Percentiles rank a stretch among this genome's conserved stretches.
phyloP scores from a whole-genome alignment of 1,284 basidiomycete genomes.

The Tilletia indica region DNA sequence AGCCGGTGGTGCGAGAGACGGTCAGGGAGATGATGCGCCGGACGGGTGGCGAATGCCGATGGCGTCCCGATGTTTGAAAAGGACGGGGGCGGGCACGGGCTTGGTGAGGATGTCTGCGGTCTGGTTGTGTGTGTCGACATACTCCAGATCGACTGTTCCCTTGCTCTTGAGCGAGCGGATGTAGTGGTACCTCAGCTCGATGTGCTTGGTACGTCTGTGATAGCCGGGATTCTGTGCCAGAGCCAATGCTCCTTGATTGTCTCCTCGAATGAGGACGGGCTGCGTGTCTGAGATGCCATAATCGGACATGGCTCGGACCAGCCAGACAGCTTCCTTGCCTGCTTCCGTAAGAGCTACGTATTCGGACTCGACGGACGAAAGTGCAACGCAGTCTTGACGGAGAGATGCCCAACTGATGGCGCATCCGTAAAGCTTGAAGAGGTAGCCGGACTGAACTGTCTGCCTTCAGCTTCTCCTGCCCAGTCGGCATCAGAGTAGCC shows the following conservation, averaged over 20 bases:
- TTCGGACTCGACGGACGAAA: slow-evolving; percentile 3
- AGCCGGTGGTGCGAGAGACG: no score
- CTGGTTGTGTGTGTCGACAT: slow-evolving; percentile 54
- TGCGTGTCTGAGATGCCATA: neutral
- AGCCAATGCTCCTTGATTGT: slow-evolving; percentile 58
- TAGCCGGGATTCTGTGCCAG: slow-evolving; percentile 55
- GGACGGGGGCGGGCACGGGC: slow-evolving; percentile 34
- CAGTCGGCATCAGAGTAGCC: slow-evolving; percentile 7
- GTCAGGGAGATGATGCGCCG: no score
- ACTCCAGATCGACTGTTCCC: slow-evolving; percentile 51
- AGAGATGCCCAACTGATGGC: neutral
- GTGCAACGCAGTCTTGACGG: neutral
- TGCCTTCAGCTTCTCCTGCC: neutral
- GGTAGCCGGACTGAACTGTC: slow-evolving; percentile 12
- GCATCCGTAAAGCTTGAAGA: neutral
- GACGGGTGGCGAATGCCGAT: no score
- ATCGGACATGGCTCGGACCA: neutral
- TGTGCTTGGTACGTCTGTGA: slow-evolving; percentile 59
- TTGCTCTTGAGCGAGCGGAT: slow-evolving; percentile 33
- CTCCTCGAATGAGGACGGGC: slow-evolving; percentile 26
- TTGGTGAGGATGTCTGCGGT: slow-evolving; percentile 60
- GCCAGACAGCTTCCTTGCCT: slow-evolving; percentile 8
- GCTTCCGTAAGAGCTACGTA: slow-evolving; percentile 15
- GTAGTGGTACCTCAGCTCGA: slow-evolving; percentile 58
- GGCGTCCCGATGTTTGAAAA: neutral